These are phyloP conservation scores for Pascua sp. DNA, from an alignment of 1,284 basidiomycete genomes.

Conservation along the genomic window DNA sequence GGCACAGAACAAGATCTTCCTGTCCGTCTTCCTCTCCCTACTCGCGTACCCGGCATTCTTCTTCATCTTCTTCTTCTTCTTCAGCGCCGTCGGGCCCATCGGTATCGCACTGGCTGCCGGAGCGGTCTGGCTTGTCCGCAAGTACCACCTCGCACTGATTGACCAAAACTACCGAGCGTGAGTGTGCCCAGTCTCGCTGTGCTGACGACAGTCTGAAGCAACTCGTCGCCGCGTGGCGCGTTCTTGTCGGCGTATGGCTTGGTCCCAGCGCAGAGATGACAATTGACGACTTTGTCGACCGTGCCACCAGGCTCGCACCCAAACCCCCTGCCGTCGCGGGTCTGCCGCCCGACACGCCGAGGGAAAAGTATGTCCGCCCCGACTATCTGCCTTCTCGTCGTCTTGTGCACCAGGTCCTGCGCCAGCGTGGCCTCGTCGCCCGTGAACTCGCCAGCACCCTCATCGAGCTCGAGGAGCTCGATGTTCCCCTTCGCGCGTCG, in stretches of 20 bases:
- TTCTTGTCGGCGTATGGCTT: constrained; percentile 83
- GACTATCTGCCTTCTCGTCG: constrained; percentile 66
- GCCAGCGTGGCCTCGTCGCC: constrained; percentile 71
- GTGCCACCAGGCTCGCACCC: constrained; percentile 32
- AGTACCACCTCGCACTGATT: constrained; percentile 61
- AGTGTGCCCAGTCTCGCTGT: constrained; percentile 31
- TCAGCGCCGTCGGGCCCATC: constrained; percentile 61
- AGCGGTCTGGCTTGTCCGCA: constrained; percentile 66
- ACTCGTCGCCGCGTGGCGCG: constrained; percentile 79
- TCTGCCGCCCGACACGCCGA: constrained; percentile 28
- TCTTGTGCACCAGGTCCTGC: constrained; percentile 78
- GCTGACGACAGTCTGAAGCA: constrained; percentile 57
- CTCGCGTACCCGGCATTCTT: constrained; percentile 77
- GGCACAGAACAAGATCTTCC: constrained; percentile 86
- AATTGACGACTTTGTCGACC: constrained; percentile 62
- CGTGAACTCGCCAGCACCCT: constrained; percentile 68
- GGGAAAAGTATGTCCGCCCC: constrained; percentile 37
- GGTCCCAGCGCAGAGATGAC: constrained; percentile 76
- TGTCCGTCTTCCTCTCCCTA: constrained; percentile 70
- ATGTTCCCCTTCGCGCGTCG: constrained; percentile 33
- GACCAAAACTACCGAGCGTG: constrained; percentile 75
- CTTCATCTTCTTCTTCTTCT: constrained; percentile 73
- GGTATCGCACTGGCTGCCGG: constrained; percentile 55
- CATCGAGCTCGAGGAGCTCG: constrained; percentile 57
- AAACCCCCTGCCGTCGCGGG: constrained; percentile 40